Evolutionary conservation across 257 asterid genomes (phyloP).

Genomic region (Solanum chiquidenum): DNA sequence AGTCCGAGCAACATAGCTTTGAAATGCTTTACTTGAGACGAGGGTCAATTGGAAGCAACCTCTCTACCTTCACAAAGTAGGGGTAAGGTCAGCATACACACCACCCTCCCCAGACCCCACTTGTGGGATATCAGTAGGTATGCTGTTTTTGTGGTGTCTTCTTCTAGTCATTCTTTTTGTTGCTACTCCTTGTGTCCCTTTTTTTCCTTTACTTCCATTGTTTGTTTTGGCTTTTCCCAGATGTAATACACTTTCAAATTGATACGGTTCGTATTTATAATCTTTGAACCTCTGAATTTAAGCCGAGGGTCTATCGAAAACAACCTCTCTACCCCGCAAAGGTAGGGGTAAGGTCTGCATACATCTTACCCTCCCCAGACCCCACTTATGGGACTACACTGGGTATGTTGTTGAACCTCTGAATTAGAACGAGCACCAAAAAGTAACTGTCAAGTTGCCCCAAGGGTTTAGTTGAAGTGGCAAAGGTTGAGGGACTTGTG

Average conservation of each 20-base stretch:
- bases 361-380: neutral
- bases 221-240: neutral
- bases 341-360: neutral
- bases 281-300: neutral
- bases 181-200: neutral
- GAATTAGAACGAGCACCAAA: neutral
- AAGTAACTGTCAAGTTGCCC: neutral
- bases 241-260: neutral
- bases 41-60: neutral
- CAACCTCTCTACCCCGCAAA: neutral
- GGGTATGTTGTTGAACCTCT: neutral
- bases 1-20: neutral
- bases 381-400: neutral
- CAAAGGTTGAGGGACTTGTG: neutral
- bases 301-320: neutral
- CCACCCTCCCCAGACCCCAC: neutral
- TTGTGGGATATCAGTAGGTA: neutral
- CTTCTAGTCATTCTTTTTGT: neutral
- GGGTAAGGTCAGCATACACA: neutral
- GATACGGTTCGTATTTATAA: neutral
- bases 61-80: neutral
- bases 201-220: neutral
- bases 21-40: neutral
- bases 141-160: neutral
- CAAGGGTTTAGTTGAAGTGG: neutral